phyloP scores from a whole-genome alignment of 441 rosid genomes.

The Erodium trifolium region DNA sequence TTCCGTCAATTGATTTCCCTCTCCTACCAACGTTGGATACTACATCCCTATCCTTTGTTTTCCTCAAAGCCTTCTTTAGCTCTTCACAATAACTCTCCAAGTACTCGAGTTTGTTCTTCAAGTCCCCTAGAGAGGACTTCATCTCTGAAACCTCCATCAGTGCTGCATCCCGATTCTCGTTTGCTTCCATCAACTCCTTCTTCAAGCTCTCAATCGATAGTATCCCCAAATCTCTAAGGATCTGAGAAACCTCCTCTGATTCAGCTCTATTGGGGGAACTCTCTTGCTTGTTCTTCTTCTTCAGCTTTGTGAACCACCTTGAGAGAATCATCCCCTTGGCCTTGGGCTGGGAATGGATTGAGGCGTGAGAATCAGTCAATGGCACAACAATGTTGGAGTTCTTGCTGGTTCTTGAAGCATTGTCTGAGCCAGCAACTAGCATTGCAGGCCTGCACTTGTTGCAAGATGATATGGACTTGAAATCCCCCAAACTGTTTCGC shows the following conservation, averaged over 20 bases:
- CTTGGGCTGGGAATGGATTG: slow-evolving; percentile 46
- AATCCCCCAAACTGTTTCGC: slow-evolving; percentile 56
- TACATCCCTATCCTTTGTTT: slow-evolving; percentile 36
- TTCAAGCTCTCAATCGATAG: slow-evolving; percentile 53
- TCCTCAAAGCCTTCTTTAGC: slow-evolving; percentile 65
- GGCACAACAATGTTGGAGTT: slow-evolving; percentile 67
- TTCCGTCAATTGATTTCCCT: too few species aligned
- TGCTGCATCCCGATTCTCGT: slow-evolving; percentile 66
- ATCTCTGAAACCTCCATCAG: slow-evolving; percentile 60
- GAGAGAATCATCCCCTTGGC: slow-evolving; percentile 55
- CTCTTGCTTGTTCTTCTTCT: slow-evolving; percentile 58
- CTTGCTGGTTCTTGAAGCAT: slow-evolving; percentile 30
- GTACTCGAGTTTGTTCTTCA: slow-evolving; percentile 67
- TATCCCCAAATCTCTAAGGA: slow-evolving; percentile 41
- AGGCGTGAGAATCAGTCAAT: slow-evolving; percentile 56
- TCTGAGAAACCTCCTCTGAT: slow-evolving; percentile 43
- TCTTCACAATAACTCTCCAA: slow-evolving; percentile 74
- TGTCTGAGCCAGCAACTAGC: slow-evolving; percentile 9
- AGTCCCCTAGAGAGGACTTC: slow-evolving; percentile 65
- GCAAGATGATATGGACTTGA: slow-evolving; percentile 60
- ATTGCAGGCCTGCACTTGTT: slow-evolving; percentile 18
- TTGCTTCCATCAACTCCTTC: slow-evolving; percentile 65
- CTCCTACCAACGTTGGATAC: background rate
- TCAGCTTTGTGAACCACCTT: slow-evolving; percentile 66
- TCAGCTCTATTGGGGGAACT: slow-evolving; percentile 53